A percentile compares a stretch with the other conserved stretches of the same genome.
Evolutionary conservation across 352 stramenopile species (phyloP).

Genomic region (Phytopythium aichiense): DNA sequence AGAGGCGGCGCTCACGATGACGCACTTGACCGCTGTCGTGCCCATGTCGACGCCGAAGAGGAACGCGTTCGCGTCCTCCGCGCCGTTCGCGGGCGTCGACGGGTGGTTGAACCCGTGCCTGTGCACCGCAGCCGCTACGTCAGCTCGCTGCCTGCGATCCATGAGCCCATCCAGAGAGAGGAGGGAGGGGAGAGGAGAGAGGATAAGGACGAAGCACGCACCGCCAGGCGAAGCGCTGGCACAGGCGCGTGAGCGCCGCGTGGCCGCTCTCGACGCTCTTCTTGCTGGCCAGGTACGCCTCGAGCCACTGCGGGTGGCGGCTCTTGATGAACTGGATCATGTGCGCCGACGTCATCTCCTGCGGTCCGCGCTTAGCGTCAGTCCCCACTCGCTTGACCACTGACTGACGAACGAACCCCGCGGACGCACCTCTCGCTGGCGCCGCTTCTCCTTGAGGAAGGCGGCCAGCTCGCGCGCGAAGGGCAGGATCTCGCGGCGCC

Average conservation of each 20-base stretch:
- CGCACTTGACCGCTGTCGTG: conserved; percentile 77
- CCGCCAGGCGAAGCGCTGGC: conserved; percentile 31
- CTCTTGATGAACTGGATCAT: conserved; percentile 39
- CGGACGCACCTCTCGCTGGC: conserved; percentile 5
- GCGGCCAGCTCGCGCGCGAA: conserved; percentile 25
- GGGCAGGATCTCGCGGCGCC: conserved; percentile 29
- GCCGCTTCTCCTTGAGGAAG: conserved; percentile 24
- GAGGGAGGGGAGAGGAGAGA: not conserved
- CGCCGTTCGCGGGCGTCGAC: not conserved
- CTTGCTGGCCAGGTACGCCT: conserved; percentile 31
- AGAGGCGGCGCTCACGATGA: conserved; percentile 31
- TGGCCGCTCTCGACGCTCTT: conserved; percentile 41
- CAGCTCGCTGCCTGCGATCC: not conserved
- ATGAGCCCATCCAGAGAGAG: no score
- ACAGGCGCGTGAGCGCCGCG: conserved; percentile 30
- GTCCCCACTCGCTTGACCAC: not conserved
- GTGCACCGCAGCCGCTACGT: not conserved
- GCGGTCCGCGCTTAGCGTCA: not conserved
- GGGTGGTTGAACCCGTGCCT: conserved; percentile 24
- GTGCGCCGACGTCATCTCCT: conserved; percentile 35
- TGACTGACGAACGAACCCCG: no score
- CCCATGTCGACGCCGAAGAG: conserved; percentile 71
- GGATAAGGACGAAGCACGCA: not conserved
- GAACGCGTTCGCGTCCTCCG: conserved; percentile 17
- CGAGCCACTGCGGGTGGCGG: conserved; percentile 28